Conservation (phyloP, 345 rosid species). For the Moringa oleifera region DNA sequence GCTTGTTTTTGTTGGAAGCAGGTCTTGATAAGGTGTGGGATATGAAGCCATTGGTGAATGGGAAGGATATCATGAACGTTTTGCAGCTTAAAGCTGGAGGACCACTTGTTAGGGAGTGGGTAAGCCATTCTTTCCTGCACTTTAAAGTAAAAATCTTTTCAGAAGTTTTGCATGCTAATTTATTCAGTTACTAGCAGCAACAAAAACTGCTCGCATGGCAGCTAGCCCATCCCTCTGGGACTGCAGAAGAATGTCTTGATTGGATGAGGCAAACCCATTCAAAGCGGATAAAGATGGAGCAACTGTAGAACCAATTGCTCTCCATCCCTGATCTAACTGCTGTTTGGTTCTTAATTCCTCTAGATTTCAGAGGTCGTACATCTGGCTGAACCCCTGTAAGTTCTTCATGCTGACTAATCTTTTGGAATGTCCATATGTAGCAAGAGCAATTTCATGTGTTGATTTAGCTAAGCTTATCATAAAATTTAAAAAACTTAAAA, state of each 20-base stretch:
- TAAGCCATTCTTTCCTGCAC: conserved; percentile 23
- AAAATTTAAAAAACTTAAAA: no score
- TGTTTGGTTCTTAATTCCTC: neutral
- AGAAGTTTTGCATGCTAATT: conserved; percentile 8
- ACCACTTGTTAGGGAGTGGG: conserved; percentile 83
- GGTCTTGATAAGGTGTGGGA: conserved; percentile 84
- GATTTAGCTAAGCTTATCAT: no score
- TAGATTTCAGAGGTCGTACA: no score
- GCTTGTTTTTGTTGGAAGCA: conserved; percentile 23
- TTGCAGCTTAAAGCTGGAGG: conserved; percentile 75
- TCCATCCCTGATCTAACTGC: neutral
- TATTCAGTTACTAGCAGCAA: conserved; percentile 48
- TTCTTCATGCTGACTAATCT: no score
- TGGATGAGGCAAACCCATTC: conserved; percentile 74
- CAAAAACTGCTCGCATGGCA: conserved; percentile 77
- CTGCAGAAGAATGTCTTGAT: conserved; percentile 74
- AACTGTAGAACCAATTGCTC: conserved; percentile 4
- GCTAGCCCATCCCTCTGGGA: conserved; percentile 64
- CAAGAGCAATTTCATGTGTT: no score
- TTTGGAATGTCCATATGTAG: no score
- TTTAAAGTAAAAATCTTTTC: no score
- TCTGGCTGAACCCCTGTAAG: no score
- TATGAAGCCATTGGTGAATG: conserved; percentile 70
- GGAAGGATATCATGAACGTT: conserved; percentile 72
- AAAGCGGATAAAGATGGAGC: conserved; percentile 54